These are phyloP conservation scores for Furcasterigmium sp. DNA, from an alignment of 2,329 filamentous ascomycete species.

Conservation along the genomic window DNA sequence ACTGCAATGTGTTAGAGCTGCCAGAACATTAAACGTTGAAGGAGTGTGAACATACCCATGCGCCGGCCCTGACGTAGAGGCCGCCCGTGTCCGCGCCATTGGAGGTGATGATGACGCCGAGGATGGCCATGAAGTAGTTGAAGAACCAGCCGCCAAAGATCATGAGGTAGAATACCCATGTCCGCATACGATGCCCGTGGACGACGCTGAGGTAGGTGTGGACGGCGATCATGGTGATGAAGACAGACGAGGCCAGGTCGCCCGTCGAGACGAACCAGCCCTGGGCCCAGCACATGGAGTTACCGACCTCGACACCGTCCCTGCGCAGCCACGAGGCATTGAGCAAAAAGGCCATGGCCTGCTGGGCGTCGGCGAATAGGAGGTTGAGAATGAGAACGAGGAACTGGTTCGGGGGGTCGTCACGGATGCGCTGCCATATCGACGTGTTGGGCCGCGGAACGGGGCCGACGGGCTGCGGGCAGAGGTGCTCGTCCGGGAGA, in stretches of 20 bases:
- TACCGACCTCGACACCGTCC: slow-evolving; percentile 49
- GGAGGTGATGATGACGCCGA: slow-evolving; percentile 39
- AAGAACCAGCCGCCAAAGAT: slow-evolving; percentile 53
- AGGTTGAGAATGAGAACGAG: slow-evolving; percentile 66
- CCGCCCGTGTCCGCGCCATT: slow-evolving; percentile 36
- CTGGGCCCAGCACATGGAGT: slow-evolving; percentile 54
- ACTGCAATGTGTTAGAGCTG: slow-evolving; percentile 30
- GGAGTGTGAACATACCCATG: slow-evolving; percentile 44
- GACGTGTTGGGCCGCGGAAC: slow-evolving; percentile 1
- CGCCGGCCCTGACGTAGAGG: slow-evolving; percentile 59
- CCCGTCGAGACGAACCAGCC: slow-evolving; percentile 66
- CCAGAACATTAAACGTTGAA: background rate
- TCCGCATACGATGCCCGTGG: slow-evolving; percentile 44
- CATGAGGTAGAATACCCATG: slow-evolving; percentile 40
- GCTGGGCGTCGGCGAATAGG: slow-evolving; percentile 62
- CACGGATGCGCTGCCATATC: slow-evolving; percentile 17
- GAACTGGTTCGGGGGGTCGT: slow-evolving; percentile 56
- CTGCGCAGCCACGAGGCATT: slow-evolving; percentile 53
- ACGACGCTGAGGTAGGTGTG: slow-evolving; percentile 64
- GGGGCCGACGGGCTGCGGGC: slow-evolving; percentile 11
- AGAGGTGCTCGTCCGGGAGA: slow-evolving; percentile 17
- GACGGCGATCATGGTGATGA: slow-evolving; percentile 59
- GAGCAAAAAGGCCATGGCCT: slow-evolving; percentile 58
- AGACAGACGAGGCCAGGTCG: slow-evolving; percentile 61
- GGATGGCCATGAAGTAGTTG: slow-evolving; percentile 49